Evolutionary conservation across 2,329 filamentous ascomycete genomes (phyloP).

Genomic region (Nannizziopsis barbatae): DNA sequence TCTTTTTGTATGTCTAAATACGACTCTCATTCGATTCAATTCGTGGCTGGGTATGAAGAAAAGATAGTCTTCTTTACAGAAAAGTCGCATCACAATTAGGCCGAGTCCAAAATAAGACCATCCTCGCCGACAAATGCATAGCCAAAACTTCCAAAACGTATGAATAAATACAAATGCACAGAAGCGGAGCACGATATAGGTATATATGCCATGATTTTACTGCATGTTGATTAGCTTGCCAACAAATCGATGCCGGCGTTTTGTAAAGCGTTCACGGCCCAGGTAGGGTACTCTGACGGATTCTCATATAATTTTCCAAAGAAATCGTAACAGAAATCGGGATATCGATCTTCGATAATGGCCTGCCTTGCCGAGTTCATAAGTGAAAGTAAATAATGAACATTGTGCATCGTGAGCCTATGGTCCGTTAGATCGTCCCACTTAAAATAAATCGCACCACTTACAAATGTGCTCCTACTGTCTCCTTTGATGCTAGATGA

Average conservation of each 20-base stretch:
- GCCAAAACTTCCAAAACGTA: too few relatives aligned
- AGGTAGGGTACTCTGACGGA: slow-evolving; percentile 59
- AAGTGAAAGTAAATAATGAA: slow-evolving; percentile 77
- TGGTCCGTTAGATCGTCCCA: neutral
- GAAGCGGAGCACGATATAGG: neutral
- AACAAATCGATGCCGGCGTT: slow-evolving; percentile 70
- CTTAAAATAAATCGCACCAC: slow-evolving; percentile 13
- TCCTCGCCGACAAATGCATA: too few relatives aligned
- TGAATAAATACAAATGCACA: too few relatives aligned
- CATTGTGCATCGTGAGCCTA: slow-evolving; percentile 84
- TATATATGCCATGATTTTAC: neutral
- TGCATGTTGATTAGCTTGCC: slow-evolving; percentile 17
- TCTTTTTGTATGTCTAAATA: too few relatives aligned
- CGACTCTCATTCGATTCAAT: too few relatives aligned
- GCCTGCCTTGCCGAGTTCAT: slow-evolving; percentile 67
- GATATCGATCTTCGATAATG: slow-evolving; percentile 70
- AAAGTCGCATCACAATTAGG: too few relatives aligned
- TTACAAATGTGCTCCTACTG: slow-evolving; percentile 66
- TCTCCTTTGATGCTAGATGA: slow-evolving; percentile 89
- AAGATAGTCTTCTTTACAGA: too few relatives aligned
- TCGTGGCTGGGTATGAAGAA: too few relatives aligned
- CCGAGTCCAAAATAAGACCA: too few relatives aligned
- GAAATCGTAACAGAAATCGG: slow-evolving; percentile 64
- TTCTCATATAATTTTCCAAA: slow-evolving; percentile 63
- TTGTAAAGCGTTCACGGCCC: slow-evolving; percentile 70